Conservation (phyloP, 306 rosid genomes). For the Cicer chorassanicum region DNA sequence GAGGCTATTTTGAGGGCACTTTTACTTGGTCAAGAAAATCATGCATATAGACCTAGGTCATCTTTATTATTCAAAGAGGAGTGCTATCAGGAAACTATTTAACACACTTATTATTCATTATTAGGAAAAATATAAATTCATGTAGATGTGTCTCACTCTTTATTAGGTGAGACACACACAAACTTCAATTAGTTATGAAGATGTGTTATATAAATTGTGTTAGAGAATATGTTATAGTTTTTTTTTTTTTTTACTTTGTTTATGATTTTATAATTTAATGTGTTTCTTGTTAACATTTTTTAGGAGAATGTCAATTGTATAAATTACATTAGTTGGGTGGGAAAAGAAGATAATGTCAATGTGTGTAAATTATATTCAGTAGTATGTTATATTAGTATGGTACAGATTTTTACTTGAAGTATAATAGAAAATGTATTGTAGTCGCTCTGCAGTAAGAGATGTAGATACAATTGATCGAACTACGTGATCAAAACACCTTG, state of each 20-base stretch:
- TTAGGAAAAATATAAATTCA: neutral
- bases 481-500: too few species aligned
- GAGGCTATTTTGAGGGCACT: slow-evolving; percentile 84
- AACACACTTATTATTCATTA: neutral
- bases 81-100: neutral
- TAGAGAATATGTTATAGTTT: neutral
- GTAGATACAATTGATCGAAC: too few species aligned
- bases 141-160: neutral
- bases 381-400: slow-evolving; percentile 15
- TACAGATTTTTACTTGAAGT: too few species aligned
- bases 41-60: slow-evolving; percentile 53
- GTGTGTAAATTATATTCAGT: slow-evolving; percentile 40
- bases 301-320: slow-evolving; percentile 36
- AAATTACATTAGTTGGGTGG: slow-evolving; percentile 46
- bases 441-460: too few species aligned
- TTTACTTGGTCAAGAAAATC: slow-evolving; percentile 79
- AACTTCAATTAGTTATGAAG: neutral
- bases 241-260: slow-evolving; percentile 30
- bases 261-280: neutral
- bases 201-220: slow-evolving; percentile 9
- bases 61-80: slow-evolving; percentile 41
- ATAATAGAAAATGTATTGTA: too few species aligned
- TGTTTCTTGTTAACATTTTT: slow-evolving; percentile 29
- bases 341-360: neutral
- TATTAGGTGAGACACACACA: neutral